Evolutionary conservation across 106 monocot genomes (phyloP), one percentile per base, ranked within the genome.

Genomic region (Phalaenopsis aphrodite): DNA sequence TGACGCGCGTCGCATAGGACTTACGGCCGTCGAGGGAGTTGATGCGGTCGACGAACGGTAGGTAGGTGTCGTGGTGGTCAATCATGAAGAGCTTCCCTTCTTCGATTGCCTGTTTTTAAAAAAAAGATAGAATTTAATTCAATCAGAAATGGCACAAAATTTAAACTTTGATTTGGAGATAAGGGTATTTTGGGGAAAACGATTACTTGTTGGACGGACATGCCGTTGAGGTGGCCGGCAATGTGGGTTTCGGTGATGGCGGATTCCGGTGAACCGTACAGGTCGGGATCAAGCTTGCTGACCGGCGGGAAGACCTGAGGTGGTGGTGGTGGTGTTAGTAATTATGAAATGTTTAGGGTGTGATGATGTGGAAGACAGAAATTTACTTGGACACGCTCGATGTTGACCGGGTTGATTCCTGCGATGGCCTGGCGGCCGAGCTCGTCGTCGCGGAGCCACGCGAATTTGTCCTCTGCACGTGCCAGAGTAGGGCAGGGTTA

Each of bases 381-480:
- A 49, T 80, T 30, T 86, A 91, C 95, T 85, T 79, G 79, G 12
- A 97, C 66, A 46, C 89, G 76, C 65, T 94, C 85, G 1, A 97
- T 92, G 71, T 75, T 85, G 30, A 86, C 86, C 3, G 96, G 96
- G 79, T 97, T 92, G 78, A 97, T 88, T 14, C 96, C 96, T 5
- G 94, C 94, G 0, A 97, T 41, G 2, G 79, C 79, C 55, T 97
- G 96, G 5, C 96, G 87, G 19, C 87, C 93, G 46, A 97, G 92
- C 78, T 97, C 96, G 66, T 94, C 90, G 30, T 97, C 96, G 2
- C 94, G 88, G 18, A 92, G 57, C 96, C 96, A 97, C 11, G 94
- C 88, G 45, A 92, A 97, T 45, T 86, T 90, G 83, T 97, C 96
- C 87, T 85, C 94, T 97, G 86, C 67, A 85, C 52, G 61, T 68